Evolutionary conservation across 129 eudicot species (phyloP).

Genomic region (Flaveria brownii): DNA sequence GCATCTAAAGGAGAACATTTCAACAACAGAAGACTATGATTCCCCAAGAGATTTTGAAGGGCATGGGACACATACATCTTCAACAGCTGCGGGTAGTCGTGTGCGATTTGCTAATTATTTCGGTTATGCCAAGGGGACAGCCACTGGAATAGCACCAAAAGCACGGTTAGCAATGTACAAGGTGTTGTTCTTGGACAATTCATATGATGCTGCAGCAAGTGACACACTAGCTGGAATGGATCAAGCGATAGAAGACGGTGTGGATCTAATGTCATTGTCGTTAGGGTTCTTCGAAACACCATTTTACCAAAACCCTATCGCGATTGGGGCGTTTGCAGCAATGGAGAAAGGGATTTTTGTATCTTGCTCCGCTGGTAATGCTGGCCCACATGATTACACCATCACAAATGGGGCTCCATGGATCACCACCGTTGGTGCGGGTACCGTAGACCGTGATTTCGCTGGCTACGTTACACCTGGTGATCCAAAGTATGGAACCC

Average conservation of each 20-base stretch:
- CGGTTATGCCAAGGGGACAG: conserved; percentile 54
- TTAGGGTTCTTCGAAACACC: conserved; percentile 40
- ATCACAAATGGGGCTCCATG: conserved; percentile 54
- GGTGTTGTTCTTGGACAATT: conserved; percentile 38
- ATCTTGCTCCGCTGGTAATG: conserved; percentile 52
- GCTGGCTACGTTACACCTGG: conserved; percentile 39
- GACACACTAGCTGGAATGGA: conserved; percentile 61
- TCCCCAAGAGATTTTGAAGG: conserved; percentile 53
- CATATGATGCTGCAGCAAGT: conserved; percentile 46
- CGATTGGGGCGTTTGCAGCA: conserved; percentile 52
- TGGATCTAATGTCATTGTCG: conserved; percentile 53
- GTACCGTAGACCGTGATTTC: conserved; percentile 43
- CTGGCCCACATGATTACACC: conserved; percentile 50
- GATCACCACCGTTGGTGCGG: conserved; percentile 54
- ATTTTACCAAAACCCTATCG: conserved; percentile 45
- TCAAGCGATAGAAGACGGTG: conserved; percentile 56
- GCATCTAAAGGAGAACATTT: conserved; percentile 31
- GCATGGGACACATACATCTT: conserved; percentile 58
- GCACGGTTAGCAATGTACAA: conserved; percentile 66
- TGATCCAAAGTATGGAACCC: conserved; percentile 23
- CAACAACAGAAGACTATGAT: conserved; percentile 42
- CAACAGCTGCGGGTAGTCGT: conserved; percentile 46
- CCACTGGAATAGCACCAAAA: conserved; percentile 51
- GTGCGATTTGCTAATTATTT: conserved; percentile 39
- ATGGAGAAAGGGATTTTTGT: conserved; percentile 57